phyloP scores from a whole-genome alignment of 2,329 filamentous ascomycete species.

The Fonsecaea erecta region DNA sequence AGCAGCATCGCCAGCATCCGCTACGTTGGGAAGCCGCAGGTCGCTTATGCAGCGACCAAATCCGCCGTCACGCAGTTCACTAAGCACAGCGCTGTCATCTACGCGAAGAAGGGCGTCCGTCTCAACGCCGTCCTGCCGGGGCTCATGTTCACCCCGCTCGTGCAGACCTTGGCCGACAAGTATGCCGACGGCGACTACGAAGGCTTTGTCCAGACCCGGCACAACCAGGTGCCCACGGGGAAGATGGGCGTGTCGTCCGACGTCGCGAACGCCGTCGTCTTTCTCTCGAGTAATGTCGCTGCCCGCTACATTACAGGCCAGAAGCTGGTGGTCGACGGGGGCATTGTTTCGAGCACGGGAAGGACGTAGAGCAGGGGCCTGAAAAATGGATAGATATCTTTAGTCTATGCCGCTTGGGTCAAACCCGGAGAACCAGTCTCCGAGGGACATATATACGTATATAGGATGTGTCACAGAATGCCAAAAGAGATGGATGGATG shows the following conservation, averaged over 20 bases:
- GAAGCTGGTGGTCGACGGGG: slow-evolving; percentile 57
- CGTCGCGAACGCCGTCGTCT: slow-evolving; percentile 61
- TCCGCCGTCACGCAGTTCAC: slow-evolving; percentile 55
- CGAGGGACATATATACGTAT: too few species aligned
- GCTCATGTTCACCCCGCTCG: slow-evolving; percentile 61
- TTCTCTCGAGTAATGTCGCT: slow-evolving; percentile 63
- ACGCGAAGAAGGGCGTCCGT: slow-evolving; percentile 53
- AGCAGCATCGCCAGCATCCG: slow-evolving; percentile 59
- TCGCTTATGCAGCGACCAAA: slow-evolving; percentile 56
- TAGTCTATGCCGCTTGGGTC: neutral
- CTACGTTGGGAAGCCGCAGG: slow-evolving; percentile 58
- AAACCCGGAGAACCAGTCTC: neutral
- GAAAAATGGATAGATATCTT: neutral
- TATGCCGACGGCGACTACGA: slow-evolving; percentile 54
- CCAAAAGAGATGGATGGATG: neutral
- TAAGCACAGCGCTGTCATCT: slow-evolving; percentile 55
- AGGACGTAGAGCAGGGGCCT: slow-evolving; percentile 31
- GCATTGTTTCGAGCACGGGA: slow-evolving; percentile 40
- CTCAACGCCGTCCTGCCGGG: slow-evolving; percentile 63
- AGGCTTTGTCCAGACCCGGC: slow-evolving; percentile 57
- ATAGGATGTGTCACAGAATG: too few species aligned
- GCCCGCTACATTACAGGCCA: slow-evolving; percentile 63
- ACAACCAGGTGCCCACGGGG: slow-evolving; percentile 63
- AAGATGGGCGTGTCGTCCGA: slow-evolving; percentile 65
- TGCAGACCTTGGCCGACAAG: slow-evolving; percentile 51